Evolutionary conservation across 1,139 yeast genomes (phyloP).

Genomic region (Kurtzmaniella quercitrusa): DNA sequence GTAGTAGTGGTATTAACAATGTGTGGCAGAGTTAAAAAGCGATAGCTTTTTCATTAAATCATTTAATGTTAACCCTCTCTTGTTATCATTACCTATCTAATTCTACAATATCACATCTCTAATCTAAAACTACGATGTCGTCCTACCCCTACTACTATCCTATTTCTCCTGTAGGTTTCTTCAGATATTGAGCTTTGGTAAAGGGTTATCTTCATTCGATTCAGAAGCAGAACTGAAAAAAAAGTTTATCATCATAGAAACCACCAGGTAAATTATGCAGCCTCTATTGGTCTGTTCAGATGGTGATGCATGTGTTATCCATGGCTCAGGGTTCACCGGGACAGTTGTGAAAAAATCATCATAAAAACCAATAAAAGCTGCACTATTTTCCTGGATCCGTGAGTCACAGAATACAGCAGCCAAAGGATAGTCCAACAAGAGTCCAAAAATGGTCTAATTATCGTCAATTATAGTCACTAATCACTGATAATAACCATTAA

Average conservation of each 20-base stretch:
- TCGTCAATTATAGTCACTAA: too few relatives aligned
- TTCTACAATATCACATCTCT: too few relatives aligned
- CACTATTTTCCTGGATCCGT: constrained; percentile 1
- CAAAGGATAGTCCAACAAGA: not conserved
- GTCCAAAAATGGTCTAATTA: not conserved
- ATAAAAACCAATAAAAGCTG: constrained; percentile 13
- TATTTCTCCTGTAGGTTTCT: constrained; percentile 1
- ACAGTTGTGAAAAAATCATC: constrained; percentile 42
- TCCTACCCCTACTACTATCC: not conserved
- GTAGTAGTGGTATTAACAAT: too few relatives aligned
- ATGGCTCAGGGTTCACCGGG: constrained; percentile 66
- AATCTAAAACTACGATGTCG: too few relatives aligned
- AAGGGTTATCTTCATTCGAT: constrained; percentile 66
- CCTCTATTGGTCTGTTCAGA: constrained; percentile 44
- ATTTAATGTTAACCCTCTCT: too few relatives aligned
- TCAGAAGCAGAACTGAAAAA: constrained; percentile 91
- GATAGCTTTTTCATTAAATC: too few relatives aligned
- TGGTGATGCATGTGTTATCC: constrained; percentile 88
- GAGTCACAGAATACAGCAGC: not conserved
- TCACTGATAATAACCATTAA: too few relatives aligned
- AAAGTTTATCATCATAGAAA: constrained; percentile 55
- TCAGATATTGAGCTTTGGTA: constrained; percentile 34
- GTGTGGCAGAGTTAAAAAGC: too few relatives aligned
- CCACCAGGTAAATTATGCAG: constrained; percentile 6
- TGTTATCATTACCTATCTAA: too few relatives aligned